A percentile compares a stretch with the other conserved stretches of the same genome.
Conservation (phyloP, 768 basidiomycete species). For the Piloderma croceum region DNA sequence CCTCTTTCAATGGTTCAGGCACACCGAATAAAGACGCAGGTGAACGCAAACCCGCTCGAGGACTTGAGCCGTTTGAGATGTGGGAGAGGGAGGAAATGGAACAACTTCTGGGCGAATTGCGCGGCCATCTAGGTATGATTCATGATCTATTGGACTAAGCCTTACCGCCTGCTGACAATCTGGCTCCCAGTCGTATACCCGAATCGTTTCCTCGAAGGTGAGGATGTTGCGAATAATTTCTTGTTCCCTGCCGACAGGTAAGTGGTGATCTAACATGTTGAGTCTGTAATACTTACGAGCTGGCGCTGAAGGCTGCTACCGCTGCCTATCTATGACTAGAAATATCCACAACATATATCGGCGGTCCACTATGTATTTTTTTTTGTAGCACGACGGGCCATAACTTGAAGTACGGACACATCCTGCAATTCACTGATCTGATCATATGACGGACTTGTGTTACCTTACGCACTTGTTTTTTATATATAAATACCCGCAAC, state of each 20-base stretch:
- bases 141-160: not conserved
- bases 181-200: constrained; percentile 68
- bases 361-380: too few species aligned
- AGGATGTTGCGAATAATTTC: constrained; percentile 89
- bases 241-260: constrained; percentile 84
- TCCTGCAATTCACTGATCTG: too few species aligned
- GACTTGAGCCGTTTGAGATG: constrained; percentile 69
- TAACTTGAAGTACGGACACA: too few species aligned
- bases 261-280: constrained; percentile 12
- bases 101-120: constrained; percentile 61
- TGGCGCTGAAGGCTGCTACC: constrained; percentile 50
- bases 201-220: constrained; percentile 85
- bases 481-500: too few species aligned
- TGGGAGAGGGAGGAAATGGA: constrained; percentile 92
- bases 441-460: too few species aligned
- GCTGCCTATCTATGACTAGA: constrained; percentile 66
- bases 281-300: constrained; percentile 6
- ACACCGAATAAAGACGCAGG: constrained; percentile 33
- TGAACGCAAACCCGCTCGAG: constrained; percentile 35
- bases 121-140: constrained; percentile 79
- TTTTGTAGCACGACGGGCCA: too few species aligned
- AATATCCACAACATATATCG: too few species aligned
- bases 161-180: constrained; percentile 1
- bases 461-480: too few species aligned
- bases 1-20: constrained; percentile 12